A percentile compares a stretch with the other conserved stretches of the same genome.
Evolutionary conservation across 2,329 filamentous ascomycete species (phyloP).

Genomic region (Exophiala oligosperma): DNA sequence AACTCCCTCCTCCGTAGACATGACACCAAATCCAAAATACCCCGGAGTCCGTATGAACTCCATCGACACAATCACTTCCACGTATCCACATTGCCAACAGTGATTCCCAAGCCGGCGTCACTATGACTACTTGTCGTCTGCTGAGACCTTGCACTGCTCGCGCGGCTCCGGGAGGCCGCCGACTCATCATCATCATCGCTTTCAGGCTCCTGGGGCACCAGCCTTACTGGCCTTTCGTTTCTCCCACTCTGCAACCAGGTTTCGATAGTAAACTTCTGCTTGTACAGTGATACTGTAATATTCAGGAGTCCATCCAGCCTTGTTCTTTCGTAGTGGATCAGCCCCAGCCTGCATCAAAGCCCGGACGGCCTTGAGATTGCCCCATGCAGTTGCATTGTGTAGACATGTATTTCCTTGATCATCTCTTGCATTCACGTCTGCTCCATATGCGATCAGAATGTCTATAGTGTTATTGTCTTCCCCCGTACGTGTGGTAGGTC

Average conservation of each 20-base stretch:
- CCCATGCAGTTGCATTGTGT: conserved; percentile 81
- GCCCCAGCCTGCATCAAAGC: conserved; percentile 78
- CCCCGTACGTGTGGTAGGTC: conserved; percentile 24
- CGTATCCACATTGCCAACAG: conserved; percentile 19
- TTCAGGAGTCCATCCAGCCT: conserved; percentile 80
- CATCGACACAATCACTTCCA: conserved; percentile 20
- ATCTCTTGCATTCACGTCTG: conserved; percentile 59
- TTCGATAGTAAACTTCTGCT: conserved; percentile 81
- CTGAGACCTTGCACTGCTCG: conserved; percentile 18
- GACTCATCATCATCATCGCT: conserved; percentile 20
- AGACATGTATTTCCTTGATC: conserved; percentile 79
- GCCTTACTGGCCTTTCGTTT: conserved; percentile 50
- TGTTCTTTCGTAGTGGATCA: conserved; percentile 69
- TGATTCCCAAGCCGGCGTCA: conserved; percentile 28
- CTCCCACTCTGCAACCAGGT: conserved; percentile 70
- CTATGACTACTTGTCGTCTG: conserved; percentile 6
- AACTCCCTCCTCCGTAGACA: too few relatives aligned
- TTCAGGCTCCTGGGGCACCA: conserved; percentile 23
- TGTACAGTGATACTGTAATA: conserved; percentile 79
- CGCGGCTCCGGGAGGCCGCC: conserved; percentile 13
- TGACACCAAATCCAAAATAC: too few relatives aligned
- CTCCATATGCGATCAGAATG: conserved; percentile 31
- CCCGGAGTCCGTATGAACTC: neutral
- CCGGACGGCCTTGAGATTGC: conserved; percentile 73
- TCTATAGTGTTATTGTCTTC: conserved; percentile 33